Percentiles rank a stretch among this genome's conserved stretches.
phyloP scores from a whole-genome alignment of 306 rosid species.

The Pterocarpus macrocarpus region DNA sequence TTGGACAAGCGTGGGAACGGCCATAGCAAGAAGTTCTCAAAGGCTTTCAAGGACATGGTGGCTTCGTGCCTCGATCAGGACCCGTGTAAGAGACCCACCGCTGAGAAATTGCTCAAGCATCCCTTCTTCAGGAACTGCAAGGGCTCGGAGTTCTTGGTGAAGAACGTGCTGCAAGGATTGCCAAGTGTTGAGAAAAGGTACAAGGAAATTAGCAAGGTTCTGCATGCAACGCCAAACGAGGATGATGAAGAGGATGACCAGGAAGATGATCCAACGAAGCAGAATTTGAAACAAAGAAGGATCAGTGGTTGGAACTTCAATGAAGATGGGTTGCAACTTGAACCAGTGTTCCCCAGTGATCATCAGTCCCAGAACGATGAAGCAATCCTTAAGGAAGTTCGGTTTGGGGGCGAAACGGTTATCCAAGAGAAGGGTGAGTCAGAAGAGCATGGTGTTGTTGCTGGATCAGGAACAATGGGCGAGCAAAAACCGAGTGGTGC shows the following conservation, averaged over 20 bases:
- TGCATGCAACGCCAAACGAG: neutral
- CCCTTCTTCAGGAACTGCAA: constrained; percentile 62
- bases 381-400: constrained; percentile 39
- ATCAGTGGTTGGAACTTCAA: constrained; percentile 80
- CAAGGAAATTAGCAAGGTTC: constrained; percentile 40
- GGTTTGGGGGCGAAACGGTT: constrained; percentile 47
- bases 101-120: constrained; percentile 65
- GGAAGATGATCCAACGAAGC: neutral
- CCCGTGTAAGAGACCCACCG: constrained; percentile 65
- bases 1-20: constrained; percentile 46
- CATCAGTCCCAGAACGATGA: neutral
- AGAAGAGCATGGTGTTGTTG: neutral
- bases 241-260: constrained; percentile 24
- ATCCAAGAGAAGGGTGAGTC: constrained; percentile 31
- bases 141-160: constrained; percentile 55
- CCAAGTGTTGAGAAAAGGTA: constrained; percentile 71
- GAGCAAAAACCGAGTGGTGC: neutral
- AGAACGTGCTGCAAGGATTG: constrained; percentile 60
- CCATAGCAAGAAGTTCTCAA: constrained; percentile 56
- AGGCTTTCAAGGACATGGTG: constrained; percentile 72
- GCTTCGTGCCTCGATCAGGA: constrained; percentile 72
- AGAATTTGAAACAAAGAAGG: constrained; percentile 51
- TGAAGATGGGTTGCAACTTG: constrained; percentile 66
- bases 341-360: constrained; percentile 60
- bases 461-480: neutral